Base-by-base conservation (phyloP, 2,329 filamentous ascomycete species). In the Neophaeococcomyces aloes region DNA sequence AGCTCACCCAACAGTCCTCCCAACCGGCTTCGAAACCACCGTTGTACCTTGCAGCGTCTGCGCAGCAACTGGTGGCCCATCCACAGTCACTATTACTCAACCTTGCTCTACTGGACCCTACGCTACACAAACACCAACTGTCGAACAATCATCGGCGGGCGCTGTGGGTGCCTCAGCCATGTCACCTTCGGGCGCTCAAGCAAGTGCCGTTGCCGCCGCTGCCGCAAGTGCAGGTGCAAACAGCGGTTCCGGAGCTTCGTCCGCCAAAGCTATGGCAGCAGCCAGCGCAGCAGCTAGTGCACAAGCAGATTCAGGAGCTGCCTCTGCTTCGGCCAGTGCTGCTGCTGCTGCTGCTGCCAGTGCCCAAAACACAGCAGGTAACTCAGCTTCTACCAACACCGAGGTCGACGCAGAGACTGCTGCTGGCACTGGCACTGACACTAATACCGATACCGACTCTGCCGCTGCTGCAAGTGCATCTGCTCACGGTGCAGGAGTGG, bases 51-150 rank as follows among this genome's bases (percentile, higher is more conserved):
- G 54, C 46, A 30, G 47, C 27, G 38, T 41, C 21, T 54, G 52
- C 31, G 48, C 43, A 4, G 23, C 34, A 33, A 44, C 48, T 37
- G 51, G 51, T 21, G 45, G 38, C 32, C 29, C 52, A 29, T 42
- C 49, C 37, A 51, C 50, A 18, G 39, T 53, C 29, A 54, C 52
- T 35, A 37, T 50, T 23, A 53, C 50, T 10, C 50, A 48, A n/a
- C 51, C 53, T 34, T 51, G 47, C 42, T 19, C 47, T 2, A 53
- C 50, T 31, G 53, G 50, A 14, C 43, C 53, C 11, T 54, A 51
- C 38, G 53, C 50, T 23, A 42, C 42, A 21, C 45, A 48, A 19
- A 51, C 52, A 10, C 48, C 51, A n/a, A 13, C 45, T 25, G 27
- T 45, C 7, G 23, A 32, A 10, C 31, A 21, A 25, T 10, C 10